A percentile compares a stretch with the other conserved stretches of the same genome.
Evolutionary conservation across 306 rosid genomes (phyloP).

Genomic region (Begonia fuchsioides): DNA sequence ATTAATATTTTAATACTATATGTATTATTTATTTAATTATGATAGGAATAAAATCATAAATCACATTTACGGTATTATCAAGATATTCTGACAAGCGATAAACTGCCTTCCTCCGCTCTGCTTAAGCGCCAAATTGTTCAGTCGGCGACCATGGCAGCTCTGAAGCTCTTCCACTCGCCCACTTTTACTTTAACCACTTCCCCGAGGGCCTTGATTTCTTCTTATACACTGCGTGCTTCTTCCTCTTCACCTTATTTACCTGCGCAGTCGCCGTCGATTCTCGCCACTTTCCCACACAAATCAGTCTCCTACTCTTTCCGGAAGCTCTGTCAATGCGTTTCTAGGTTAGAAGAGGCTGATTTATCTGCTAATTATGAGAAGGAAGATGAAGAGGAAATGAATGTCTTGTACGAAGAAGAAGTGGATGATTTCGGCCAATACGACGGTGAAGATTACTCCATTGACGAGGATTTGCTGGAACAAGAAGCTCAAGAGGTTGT

Average conservation of each 20-base stretch:
- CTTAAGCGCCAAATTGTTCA: slow-evolving; percentile 18
- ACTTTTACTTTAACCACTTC: slow-evolving; percentile 9
- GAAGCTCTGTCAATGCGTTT: slow-evolving; percentile 1
- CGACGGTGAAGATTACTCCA: slow-evolving; percentile 16
- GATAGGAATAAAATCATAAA: too few relatives aligned
- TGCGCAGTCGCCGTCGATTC: slow-evolving; percentile 1
- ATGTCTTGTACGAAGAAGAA: slow-evolving; percentile 11
- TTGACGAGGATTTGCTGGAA: slow-evolving; percentile 43
- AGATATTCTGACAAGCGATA: slow-evolving; percentile 8
- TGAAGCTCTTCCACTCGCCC: slow-evolving; percentile 15
- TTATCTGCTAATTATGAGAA: slow-evolving; percentile 11
- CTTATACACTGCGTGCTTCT: slow-evolving; percentile 6
- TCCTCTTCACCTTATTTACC: slow-evolving; percentile 9
- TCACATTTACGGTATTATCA: too few relatives aligned
- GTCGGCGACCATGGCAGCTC: slow-evolving; percentile 22
- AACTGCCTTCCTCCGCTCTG: slow-evolving; percentile 13
- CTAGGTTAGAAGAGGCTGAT: slow-evolving; percentile 1
- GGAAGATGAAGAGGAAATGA: slow-evolving; percentile 12
- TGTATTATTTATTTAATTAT: too few relatives aligned
- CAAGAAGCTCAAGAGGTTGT: slow-evolving; percentile 48
- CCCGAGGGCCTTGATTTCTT: slow-evolving; percentile 20
- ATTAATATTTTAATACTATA: too few relatives aligned
- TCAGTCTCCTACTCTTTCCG: slow-evolving; percentile 19
- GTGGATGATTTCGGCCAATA: slow-evolving; percentile 12
- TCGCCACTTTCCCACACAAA: slow-evolving; percentile 5